phyloP scores from a whole-genome alignment of 2,329 filamentous ascomycete species.

The Penicillium brasilianum region DNA sequence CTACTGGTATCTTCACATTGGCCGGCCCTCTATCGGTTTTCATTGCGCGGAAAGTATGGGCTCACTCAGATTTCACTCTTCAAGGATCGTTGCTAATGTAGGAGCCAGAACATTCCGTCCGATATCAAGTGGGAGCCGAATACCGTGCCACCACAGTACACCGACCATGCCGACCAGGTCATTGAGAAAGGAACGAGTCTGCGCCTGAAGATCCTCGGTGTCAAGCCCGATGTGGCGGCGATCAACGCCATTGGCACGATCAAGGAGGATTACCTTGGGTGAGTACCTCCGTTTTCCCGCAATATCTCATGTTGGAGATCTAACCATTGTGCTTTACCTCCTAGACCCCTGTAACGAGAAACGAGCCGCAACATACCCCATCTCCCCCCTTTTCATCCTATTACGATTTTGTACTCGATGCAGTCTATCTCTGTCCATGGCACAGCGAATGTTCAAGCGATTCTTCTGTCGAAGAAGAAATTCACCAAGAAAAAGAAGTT shows the following conservation, averaged over 20 bases:
- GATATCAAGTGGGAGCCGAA: constrained; percentile 96
- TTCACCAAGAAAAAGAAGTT: constrained; percentile 7
- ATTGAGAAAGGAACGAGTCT: constrained; percentile 95
- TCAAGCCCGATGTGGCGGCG: constrained; percentile 87
- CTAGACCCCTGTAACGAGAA: constrained; percentile 39
- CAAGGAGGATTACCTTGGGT: constrained; percentile 70
- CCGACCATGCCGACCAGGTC: constrained; percentile 89
- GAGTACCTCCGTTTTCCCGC: constrained; percentile 21
- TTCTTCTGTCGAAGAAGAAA: constrained; percentile 2
- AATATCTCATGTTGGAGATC: neutral
- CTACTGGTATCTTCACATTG: constrained; percentile 75
- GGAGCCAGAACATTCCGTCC: constrained; percentile 68
- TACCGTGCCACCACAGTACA: constrained; percentile 94
- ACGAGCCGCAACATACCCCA: constrained; percentile 31
- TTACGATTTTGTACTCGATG: constrained; percentile 18
- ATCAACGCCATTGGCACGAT: constrained; percentile 98
- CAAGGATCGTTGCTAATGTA: constrained; percentile 19
- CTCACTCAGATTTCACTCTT: neutral
- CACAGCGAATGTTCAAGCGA: constrained; percentile 4
- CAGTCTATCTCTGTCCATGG: constrained; percentile 4
- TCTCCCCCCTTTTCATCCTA: constrained; percentile 17
- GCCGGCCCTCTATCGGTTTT: constrained; percentile 56
- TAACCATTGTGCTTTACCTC: neutral
- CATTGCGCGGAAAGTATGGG: constrained; percentile 70
- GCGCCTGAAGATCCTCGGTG: constrained; percentile 91